These are phyloP conservation scores for Alternaria solani DNA, from an alignment of 2,329 filamentous ascomycete genomes.

Conservation along the genomic window DNA sequence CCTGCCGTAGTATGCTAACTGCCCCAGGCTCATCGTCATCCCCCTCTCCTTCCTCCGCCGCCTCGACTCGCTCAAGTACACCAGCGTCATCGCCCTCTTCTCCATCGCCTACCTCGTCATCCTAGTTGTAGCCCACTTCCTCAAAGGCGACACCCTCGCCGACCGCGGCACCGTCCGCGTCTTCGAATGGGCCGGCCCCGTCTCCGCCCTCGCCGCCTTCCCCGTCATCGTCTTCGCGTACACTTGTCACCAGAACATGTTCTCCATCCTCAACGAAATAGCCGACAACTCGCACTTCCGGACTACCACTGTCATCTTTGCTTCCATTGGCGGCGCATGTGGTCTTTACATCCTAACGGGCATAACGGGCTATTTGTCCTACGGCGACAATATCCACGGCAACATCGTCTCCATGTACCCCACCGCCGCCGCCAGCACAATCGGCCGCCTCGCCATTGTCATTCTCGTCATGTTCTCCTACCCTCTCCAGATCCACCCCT, in stretches of 20 bases:
- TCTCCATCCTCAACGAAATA: slow-evolving; percentile 96
- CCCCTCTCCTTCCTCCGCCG: slow-evolving; percentile 90
- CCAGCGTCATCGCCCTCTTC: slow-evolving; percentile 86
- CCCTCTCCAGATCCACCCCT: slow-evolving; percentile 93
- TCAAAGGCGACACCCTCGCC: slow-evolving; percentile 75
- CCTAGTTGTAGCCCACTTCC: slow-evolving; percentile 91
- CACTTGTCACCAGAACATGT: slow-evolving; percentile 99
- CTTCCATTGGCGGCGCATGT: slow-evolving; percentile 89
- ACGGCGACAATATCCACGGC: slow-evolving; percentile 85
- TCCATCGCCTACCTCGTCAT: slow-evolving; percentile 95
- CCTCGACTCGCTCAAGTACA: slow-evolving; percentile 96
- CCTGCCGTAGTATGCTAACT: slow-evolving; percentile 17
- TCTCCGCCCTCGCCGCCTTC: slow-evolving; percentile 82
- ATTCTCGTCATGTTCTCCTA: slow-evolving; percentile 96
- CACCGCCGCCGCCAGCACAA: slow-evolving; percentile 81
- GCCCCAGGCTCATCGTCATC: slow-evolving; percentile 80
- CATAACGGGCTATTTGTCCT: slow-evolving; percentile 94
- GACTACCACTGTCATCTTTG: slow-evolving; percentile 78
- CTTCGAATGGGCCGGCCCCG: slow-evolving; percentile 79
- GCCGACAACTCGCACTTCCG: slow-evolving; percentile 80
- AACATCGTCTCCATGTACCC: slow-evolving; percentile 83
- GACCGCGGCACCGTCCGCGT: slow-evolving; percentile 78
- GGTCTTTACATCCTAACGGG: slow-evolving; percentile 89
- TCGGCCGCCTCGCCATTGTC: slow-evolving; percentile 94
- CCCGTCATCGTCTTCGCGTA: slow-evolving; percentile 99